Percentiles rank a stretch among this genome's conserved stretches.
These are phyloP conservation scores for Plasmodium berghei DNA, from an alignment of 169 alveolate species.

Conservation along the genomic window DNA sequence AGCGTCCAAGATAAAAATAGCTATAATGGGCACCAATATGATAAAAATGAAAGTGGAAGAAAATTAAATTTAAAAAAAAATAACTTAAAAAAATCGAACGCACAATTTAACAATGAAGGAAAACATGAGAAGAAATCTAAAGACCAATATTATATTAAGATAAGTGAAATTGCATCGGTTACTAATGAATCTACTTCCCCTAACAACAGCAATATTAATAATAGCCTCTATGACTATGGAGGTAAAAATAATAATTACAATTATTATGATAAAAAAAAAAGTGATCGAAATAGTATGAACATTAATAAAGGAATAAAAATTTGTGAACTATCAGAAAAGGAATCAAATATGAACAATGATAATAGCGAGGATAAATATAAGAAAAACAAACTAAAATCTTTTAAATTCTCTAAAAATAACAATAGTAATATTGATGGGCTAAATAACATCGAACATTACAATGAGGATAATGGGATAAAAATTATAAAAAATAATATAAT, in stretches of 20 bases:
- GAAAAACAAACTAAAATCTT: too few species aligned
- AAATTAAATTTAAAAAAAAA: conserved; percentile 25
- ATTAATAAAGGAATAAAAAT: background rate
- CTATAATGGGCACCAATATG: background rate
- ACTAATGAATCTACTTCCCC: background rate
- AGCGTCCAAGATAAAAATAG: background rate
- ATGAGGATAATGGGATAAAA: too few species aligned
- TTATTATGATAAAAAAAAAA: background rate
- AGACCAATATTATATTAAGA: conserved; percentile 24
- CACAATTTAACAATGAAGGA: conserved; percentile 4
- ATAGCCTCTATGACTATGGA: background rate
- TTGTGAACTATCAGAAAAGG: background rate
- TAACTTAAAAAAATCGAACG: conserved; percentile 14
- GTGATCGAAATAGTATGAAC: background rate
- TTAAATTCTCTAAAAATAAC: too few species aligned
- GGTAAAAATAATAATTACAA: conserved; percentile 10
- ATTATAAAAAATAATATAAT: too few species aligned
- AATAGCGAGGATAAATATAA: background rate
- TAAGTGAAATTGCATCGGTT: conserved; percentile 6
- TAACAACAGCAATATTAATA: conserved; percentile 4
- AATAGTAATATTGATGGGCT: too few species aligned
- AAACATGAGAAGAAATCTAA: conserved; percentile 7
- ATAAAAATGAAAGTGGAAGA: conserved; percentile 16
- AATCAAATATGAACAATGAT: background rate
- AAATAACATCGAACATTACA: too few species aligned